Evolutionary conservation across 495 filamentous ascomycete species (phyloP), one percentile per base, ranked within the genome.

Genomic region (Podospora bellae-mahoneyi): DNA sequence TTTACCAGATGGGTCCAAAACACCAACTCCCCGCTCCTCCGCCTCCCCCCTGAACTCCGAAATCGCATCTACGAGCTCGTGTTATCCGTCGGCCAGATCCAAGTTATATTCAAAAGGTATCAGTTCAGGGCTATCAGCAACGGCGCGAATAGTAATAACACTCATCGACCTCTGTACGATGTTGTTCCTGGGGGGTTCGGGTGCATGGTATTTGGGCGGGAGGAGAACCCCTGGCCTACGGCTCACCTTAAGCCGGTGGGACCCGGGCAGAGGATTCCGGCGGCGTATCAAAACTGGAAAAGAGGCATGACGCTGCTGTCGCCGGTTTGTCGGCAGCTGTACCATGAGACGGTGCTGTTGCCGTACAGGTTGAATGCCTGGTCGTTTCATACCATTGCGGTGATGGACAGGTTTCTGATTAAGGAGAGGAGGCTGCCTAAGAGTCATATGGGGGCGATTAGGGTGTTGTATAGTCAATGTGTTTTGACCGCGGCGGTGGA

Each of bases 31-130:
- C 78, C 75, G 3, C 70, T 82, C 44, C 75, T 81, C 23, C 71
- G 71, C 15, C 75, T 82, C 1, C 80, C 80, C 0, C 65, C 73
- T 32, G 80, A 82, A 59, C 71, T 82, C 56, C 77, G 79, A 65
- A 80, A 76, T 65, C 75, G 72, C 27, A 81, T 82, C 64, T 81
- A 79, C 72, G 69, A 71, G 18, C 72, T 78, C 32, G 66, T 76
- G 44, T 68, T 77, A 56, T 19, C 34, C 48, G 74, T 78, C 72
- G 76, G 75, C 55, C 75, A 78, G 67, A 70, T 78, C 66, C 70
- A 76, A 32, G 70, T 77, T 39, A 63, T 66, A 60, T 74, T 70
- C 69, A 71, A 69, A 30, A 66, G 56, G 28, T 7, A 19, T 2
- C 67, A 64, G 27, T 65, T 55, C 16, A 64, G 55, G 19, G 55